A percentile compares a stretch with the other conserved stretches of the same genome.
phyloP scores from a whole-genome alignment of 1,284 basidiomycete species.

The Afroboletus lepidellus region DNA sequence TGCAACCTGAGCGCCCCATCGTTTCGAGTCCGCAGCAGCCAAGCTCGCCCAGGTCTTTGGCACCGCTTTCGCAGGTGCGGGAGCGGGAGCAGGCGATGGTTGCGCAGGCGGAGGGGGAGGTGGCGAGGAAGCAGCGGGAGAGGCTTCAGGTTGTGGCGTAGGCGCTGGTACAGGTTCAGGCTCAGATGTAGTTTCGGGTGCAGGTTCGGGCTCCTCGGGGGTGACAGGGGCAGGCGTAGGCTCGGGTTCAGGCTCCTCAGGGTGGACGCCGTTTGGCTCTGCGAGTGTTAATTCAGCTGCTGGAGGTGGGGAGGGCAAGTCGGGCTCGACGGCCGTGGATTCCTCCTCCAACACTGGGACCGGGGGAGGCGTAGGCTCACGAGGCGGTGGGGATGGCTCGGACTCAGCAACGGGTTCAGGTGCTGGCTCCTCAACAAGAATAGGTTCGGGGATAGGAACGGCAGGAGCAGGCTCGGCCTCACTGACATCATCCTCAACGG shows the following conservation, averaged over 20 bases:
- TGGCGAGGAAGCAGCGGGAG: constrained; percentile 31
- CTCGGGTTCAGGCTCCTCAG: constrained; percentile 32
- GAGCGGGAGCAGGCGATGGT: constrained; percentile 34
- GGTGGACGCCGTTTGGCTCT: constrained; percentile 32
- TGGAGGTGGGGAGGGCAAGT: constrained; percentile 30
- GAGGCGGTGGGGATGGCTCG: constrained; percentile 15
- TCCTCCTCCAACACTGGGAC: constrained; percentile 41
- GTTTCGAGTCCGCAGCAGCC: constrained; percentile 75
- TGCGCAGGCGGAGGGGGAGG: constrained; percentile 30
- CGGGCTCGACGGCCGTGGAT: constrained; percentile 30
- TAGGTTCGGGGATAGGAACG: constrained; percentile 36
- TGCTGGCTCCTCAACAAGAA: constrained; percentile 32
- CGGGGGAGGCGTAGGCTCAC: constrained; percentile 34
- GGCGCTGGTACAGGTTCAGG: constrained; percentile 38
- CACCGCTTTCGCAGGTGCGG: constrained; percentile 45
- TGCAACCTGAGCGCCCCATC: constrained; percentile 78
- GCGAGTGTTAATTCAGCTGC: constrained; percentile 22
- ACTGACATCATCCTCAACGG: constrained; percentile 74
- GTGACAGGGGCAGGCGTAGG: constrained; percentile 32
- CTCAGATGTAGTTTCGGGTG: constrained; percentile 41
- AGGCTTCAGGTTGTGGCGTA: constrained; percentile 33
- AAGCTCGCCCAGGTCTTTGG: constrained; percentile 91
- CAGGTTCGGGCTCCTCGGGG: constrained; percentile 35
- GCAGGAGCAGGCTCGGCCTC: constrained; percentile 37
- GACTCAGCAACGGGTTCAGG: constrained; percentile 21